Evolutionary conservation across 148 eudicot genomes (phyloP).

Genomic region (Chenopodium berlandieri): DNA sequence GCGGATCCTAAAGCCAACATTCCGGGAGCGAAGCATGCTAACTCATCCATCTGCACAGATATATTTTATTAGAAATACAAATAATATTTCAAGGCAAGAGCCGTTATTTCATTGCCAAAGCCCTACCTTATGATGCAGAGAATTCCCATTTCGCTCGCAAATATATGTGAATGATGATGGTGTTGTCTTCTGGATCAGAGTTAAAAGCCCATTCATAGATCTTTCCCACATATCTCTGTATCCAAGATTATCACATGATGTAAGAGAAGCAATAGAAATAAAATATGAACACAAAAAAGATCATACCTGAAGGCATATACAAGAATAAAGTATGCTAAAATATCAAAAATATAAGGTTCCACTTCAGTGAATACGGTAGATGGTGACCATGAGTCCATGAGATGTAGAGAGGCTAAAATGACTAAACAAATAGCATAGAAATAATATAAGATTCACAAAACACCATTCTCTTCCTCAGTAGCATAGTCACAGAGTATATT

Average conservation of each 20-base stretch:
- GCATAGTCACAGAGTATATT: background rate
- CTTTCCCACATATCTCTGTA: conserved; percentile 98
- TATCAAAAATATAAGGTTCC: background rate
- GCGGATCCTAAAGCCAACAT: conserved; percentile 90
- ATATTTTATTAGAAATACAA: conserved; percentile 8
- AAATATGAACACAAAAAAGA: background rate
- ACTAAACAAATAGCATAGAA: background rate
- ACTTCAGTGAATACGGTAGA: background rate
- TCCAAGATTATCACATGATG: conserved; percentile 22
- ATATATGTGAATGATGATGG: conserved; percentile 85
- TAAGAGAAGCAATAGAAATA: conserved; percentile 1
- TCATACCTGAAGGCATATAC: background rate
- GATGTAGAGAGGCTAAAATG: background rate
- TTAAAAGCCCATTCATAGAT: conserved; percentile 83
- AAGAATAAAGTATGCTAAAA: background rate
- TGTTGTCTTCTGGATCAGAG: conserved; percentile 76
- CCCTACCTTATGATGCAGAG: conserved; percentile 71
- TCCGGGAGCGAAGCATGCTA: conserved; percentile 99
- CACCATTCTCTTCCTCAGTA: background rate
- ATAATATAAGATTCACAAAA: background rate
- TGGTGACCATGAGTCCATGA: background rate
- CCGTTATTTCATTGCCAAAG: background rate
- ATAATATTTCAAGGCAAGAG: conserved; percentile 9
- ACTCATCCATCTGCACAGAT: conserved; percentile 89
- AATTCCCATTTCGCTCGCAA: conserved; percentile 70